These are phyloP conservation scores for Cyclotella kingstonii DNA, from an alignment of 108 stramenopile genomes.

Conservation along the genomic window DNA sequence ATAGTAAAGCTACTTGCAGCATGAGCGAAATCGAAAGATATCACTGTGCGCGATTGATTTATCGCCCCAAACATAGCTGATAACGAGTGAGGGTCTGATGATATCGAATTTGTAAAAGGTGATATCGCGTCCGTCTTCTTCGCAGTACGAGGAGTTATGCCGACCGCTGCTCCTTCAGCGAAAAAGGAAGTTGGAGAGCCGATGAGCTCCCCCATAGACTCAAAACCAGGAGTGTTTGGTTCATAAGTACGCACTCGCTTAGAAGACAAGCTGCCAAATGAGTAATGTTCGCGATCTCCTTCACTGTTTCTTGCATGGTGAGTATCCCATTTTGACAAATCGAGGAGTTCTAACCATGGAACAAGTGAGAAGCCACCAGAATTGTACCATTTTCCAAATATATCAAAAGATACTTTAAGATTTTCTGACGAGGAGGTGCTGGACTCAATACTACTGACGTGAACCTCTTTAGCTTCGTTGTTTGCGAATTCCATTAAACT, in stretches of 20 bases:
- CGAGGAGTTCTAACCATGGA: slow-evolving; percentile 86
- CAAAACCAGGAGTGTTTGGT: slow-evolving; percentile 10
- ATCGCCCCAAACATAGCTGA: slow-evolving; percentile 43
- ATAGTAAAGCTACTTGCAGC: neutral
- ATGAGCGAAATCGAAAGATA: slow-evolving; percentile 68
- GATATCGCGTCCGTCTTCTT: slow-evolving; percentile 6
- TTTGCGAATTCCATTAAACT: slow-evolving; percentile 52
- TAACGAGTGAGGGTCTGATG: slow-evolving; percentile 44
- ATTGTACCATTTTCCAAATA: slow-evolving; percentile 82
- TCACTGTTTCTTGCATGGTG: slow-evolving; percentile 3
- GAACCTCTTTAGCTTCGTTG: slow-evolving; percentile 13
- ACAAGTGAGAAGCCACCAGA: slow-evolving; percentile 69
- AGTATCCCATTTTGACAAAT: slow-evolving; percentile 74
- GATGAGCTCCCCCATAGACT: slow-evolving; percentile 22
- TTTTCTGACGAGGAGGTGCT: neutral
- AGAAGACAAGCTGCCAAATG: slow-evolving; percentile 1
- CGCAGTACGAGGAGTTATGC: slow-evolving; percentile 13
- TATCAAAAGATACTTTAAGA: slow-evolving; percentile 50
- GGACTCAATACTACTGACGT: neutral
- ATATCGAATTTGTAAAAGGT: too few species aligned
- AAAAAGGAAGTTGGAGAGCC: slow-evolving; percentile 41
- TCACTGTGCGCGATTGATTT: slow-evolving; percentile 54
- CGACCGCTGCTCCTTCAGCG: slow-evolving; percentile 28
- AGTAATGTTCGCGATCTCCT: neutral
- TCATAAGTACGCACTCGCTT: slow-evolving; percentile 25